phyloP scores from a whole-genome alignment of 1,139 yeast species.

The Scheffersomyces lignicola region DNA sequence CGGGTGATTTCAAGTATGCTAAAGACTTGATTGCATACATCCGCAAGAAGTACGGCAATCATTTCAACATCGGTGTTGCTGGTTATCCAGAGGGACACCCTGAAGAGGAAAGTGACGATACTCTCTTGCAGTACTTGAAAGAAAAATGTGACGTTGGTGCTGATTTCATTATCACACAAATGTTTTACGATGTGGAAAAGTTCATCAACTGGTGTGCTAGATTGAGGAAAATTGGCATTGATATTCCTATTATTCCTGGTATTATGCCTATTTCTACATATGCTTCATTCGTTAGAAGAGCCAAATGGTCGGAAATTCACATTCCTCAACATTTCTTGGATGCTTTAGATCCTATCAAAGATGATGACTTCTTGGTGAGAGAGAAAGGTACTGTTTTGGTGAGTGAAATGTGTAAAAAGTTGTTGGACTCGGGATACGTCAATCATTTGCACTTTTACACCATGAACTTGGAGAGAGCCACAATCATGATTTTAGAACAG shows the following conservation, averaged over 20 bases:
- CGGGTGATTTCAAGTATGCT: constrained; percentile 73
- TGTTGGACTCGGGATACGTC: constrained; percentile 70
- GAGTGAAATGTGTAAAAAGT: constrained; percentile 76
- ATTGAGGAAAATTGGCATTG: constrained; percentile 73
- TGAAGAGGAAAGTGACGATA: constrained; percentile 64
- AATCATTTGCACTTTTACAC: constrained; percentile 93
- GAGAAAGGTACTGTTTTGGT: constrained; percentile 82
- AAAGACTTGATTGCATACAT: constrained; percentile 86
- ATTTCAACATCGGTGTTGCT: constrained; percentile 87
- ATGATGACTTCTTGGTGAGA: constrained; percentile 87
- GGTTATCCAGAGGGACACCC: constrained; percentile 98
- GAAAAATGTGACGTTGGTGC: constrained; percentile 94
- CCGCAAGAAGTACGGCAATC: constrained; percentile 67
- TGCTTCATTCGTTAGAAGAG: constrained; percentile 88
- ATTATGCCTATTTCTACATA: constrained; percentile 98
- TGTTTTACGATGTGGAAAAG: constrained; percentile 84
- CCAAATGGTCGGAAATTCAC: constrained; percentile 86
- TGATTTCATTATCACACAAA: constrained; percentile 87
- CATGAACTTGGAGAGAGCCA: constrained; percentile 91
- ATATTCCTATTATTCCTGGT: constrained; percentile 91
- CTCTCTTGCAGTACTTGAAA: constrained; percentile 65
- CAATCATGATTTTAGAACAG: constrained; percentile 81
- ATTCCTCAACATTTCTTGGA: constrained; percentile 76
- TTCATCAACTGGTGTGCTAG: constrained; percentile 79
- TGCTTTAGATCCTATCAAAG: constrained; percentile 78